Base-by-base conservation (phyloP, 306 rosid species). In the Pachyrhizus erosus region DNA sequence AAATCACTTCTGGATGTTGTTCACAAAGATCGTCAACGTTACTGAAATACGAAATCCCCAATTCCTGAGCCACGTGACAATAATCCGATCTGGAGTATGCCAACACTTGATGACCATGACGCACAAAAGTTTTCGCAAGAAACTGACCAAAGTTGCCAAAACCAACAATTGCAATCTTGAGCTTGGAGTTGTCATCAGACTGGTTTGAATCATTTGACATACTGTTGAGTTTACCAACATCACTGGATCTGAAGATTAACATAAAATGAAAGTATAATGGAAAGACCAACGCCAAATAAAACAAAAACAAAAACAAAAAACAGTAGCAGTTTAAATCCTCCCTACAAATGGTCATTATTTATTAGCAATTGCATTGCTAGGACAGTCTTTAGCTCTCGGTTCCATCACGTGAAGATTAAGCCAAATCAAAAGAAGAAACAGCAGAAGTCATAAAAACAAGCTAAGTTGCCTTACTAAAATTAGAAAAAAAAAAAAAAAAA, bases 71-170 rank as follows among this genome's bases (percentile, higher is more conserved):
- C 69, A 79, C 91, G 3, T 62, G 85, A 55, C 91, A 91, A 84
- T 94, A 89, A 82, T 94, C 92, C 3, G 97, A 43, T 45, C 97
- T 87, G 58, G 98, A 94, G 88, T 90, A 90, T 26, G 94, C 98
- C 29, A 94, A 76, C 29, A 92, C 94, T 6, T 70, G 79, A 86
- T 94, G 97, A 18, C 98, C 98, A 57, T 88, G 98, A 7, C 78
- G 80, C 4, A 80, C 87, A 14, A 94, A 43, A 15, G 92, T 73
- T 86, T 92, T 90, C 2, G 97, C 97, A 70, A 92, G 92, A 75
- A 94, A 94, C 84, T 94, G 97, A n/a, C 98, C 97, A 3, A 89
- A 94, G 84, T 94, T 94, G 12, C 98, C 98, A 74, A 94, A 94
- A 48, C 98, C 98, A 76, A 94, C 58, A 1, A 94, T 67, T 26